Percentiles rank a stretch among this genome's conserved stretches.
phyloP scores from a whole-genome alignment of 345 rosid species.

The Gossypium thurberi region DNA sequence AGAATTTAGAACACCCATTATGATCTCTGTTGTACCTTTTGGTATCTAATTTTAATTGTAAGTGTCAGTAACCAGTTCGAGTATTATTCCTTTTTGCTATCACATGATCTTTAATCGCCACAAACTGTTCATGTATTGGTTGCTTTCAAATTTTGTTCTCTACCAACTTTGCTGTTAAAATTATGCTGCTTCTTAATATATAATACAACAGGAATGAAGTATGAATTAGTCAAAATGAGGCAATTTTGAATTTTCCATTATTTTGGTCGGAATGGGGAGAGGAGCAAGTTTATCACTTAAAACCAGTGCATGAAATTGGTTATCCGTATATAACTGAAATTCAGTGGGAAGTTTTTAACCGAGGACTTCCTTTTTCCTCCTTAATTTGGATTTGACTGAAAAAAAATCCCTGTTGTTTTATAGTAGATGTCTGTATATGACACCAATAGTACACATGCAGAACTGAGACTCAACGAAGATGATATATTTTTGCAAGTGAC shows the following conservation, averaged over 20 bases:
- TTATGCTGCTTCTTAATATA: background rate
- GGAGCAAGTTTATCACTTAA: background rate
- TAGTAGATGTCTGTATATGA: background rate
- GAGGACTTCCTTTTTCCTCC: background rate
- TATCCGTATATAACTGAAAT: background rate
- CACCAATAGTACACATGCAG: background rate
- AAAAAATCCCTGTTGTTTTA: background rate
- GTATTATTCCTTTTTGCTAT: background rate
- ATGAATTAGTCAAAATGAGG: background rate
- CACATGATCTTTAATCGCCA: background rate
- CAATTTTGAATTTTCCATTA: background rate
- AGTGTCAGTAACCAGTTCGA: background rate
- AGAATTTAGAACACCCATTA: background rate
- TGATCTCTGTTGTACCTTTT: background rate
- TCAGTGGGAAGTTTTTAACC: background rate
- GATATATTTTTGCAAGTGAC: background rate
- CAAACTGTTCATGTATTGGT: background rate
- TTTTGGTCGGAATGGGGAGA: background rate
- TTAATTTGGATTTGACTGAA: background rate
- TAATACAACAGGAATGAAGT: background rate
- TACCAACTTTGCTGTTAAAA: background rate
- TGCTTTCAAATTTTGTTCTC: background rate
- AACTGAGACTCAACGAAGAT: background rate
- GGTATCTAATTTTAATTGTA: background rate
- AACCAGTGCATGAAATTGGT: background rate